phyloP scores from a whole-genome alignment of 495 filamentous ascomycete genomes.

The Terfezia claveryi region DNA sequence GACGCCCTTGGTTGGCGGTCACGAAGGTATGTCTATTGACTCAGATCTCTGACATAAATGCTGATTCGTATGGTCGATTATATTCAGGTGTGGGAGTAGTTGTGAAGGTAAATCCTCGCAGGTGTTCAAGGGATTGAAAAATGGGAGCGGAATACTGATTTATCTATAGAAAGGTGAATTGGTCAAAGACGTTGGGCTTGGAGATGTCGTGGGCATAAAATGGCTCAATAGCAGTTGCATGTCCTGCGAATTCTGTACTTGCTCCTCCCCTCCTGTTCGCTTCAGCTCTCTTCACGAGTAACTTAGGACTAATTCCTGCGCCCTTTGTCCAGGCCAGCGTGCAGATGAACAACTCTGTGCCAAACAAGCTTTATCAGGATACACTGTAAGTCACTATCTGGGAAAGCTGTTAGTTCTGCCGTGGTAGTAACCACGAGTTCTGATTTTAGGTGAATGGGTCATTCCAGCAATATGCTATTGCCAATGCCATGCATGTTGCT shows the following conservation, averaged over 20 bases:
- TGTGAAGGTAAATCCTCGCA: neutral
- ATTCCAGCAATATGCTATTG: constrained; percentile 84
- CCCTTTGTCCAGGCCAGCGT: too few relatives aligned
- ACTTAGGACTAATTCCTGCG: too few relatives aligned
- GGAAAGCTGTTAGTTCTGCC: too few relatives aligned
- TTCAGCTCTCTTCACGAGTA: too few relatives aligned
- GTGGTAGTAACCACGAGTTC: too few relatives aligned
- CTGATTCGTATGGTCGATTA: too few relatives aligned
- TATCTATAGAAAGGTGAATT: constrained; percentile 32
- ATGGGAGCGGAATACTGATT: too few relatives aligned
- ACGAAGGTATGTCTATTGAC: constrained; percentile 34
- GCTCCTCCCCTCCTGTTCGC: constrained; percentile 3
- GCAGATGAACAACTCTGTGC: constrained; percentile 55
- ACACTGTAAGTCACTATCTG: constrained; percentile 35
- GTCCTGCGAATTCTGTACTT: constrained; percentile 54
- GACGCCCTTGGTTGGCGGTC: constrained; percentile 74
- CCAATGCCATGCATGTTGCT: constrained; percentile 61
- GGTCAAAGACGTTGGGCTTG: constrained; percentile 50
- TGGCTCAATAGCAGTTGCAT: constrained; percentile 78
- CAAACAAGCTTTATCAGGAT: constrained; percentile 52
- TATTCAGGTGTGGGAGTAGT: neutral
- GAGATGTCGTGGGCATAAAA: constrained; percentile 68
- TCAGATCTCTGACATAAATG: too few relatives aligned
- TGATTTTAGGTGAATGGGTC: constrained; percentile 35
- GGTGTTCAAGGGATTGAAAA: too few relatives aligned